A percentile compares a stretch with the other conserved stretches of the same genome.
Evolutionary conservation across 164 flowering plant species (phyloP).

Genomic region (Aristolochia californica): DNA sequence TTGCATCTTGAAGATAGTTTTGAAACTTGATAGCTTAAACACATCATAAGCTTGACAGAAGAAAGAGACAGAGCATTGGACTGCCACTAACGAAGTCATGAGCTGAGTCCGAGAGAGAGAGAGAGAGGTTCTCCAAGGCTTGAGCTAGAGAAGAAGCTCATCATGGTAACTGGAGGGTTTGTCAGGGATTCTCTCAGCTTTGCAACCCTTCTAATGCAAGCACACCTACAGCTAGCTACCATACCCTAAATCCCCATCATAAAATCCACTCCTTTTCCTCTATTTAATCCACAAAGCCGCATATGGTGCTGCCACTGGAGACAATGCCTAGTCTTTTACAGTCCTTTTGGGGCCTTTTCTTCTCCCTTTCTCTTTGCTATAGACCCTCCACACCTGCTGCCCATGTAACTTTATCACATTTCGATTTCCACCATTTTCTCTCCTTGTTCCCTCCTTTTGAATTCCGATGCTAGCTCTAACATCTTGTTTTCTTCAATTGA

Average conservation of each 20-base stretch:
- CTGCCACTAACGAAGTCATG: too few relatives aligned
- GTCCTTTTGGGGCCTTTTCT: conserved; percentile 29
- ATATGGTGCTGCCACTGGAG: conserved; percentile 13
- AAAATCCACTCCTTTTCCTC: conserved; percentile 4
- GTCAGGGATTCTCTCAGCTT: conserved; percentile 21
- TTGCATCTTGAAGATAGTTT: too few relatives aligned
- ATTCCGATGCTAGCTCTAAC: conserved; percentile 2
- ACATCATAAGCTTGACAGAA: too few relatives aligned
- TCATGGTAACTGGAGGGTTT: conserved; percentile 15
- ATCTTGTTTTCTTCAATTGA: conserved; percentile 6
- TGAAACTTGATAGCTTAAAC: too few relatives aligned
- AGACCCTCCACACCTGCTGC: conserved; percentile 21
- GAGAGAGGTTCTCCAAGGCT: too few relatives aligned
- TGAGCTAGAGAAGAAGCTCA: conserved; percentile 5
- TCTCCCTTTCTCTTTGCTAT: conserved; percentile 27
- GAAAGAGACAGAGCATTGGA: too few relatives aligned
- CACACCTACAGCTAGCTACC: conserved; percentile 2
- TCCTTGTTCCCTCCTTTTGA: too few relatives aligned
- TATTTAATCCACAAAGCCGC: conserved; percentile 19
- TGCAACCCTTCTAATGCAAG: conserved; percentile 25
- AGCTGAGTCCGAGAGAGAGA: too few relatives aligned
- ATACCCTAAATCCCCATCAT: conserved; percentile 9
- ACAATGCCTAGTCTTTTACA: conserved; percentile 28
- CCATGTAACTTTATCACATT: conserved; percentile 21
- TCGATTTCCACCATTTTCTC: conserved; percentile 3